A percentile compares a stretch with the other conserved stretches of the same genome.
These are phyloP conservation scores for Jatropha podagrica DNA, from an alignment of 441 rosid species.

Conservation along the genomic window DNA sequence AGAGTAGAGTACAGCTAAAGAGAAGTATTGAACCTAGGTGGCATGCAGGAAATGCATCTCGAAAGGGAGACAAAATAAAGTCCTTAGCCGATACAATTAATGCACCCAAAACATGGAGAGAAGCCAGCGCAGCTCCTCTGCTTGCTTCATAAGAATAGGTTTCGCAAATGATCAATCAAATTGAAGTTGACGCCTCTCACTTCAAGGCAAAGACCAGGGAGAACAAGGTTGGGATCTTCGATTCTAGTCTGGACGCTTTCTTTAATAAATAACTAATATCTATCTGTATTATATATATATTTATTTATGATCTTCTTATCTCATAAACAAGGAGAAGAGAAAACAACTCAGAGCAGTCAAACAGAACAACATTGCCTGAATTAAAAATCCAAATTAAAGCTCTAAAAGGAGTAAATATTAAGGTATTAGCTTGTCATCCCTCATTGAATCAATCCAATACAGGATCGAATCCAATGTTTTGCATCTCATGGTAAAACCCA, in stretches of 20 bases:
- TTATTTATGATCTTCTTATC: background rate
- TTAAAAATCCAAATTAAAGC: background rate
- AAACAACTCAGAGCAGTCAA: background rate
- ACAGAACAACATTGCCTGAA: background rate
- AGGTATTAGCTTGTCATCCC: constrained; percentile 58
- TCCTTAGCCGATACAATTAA: background rate
- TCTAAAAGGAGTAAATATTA: background rate
- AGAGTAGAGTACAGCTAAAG: background rate
- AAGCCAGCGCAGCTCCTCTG: constrained; percentile 15
- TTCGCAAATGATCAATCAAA: background rate
- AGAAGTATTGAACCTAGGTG: background rate
- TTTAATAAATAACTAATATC: background rate
- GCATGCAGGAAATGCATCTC: constrained; percentile 1
- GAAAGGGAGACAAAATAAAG: constrained; percentile 16
- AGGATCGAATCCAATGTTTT: constrained; percentile 43
- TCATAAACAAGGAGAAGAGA: background rate
- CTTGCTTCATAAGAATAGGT: constrained; percentile 18
- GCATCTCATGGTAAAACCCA: constrained; percentile 63
- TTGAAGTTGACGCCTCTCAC: background rate
- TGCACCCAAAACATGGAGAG: constrained; percentile 20
- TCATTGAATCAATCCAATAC: constrained; percentile 72
- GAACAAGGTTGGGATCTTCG: background rate
- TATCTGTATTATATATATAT: background rate
- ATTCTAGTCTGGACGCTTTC: background rate
- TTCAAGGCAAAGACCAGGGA: background rate